Percentiles rank a stretch among this genome's conserved stretches.
These are phyloP conservation scores for Escovopsis weberi DNA, from an alignment of 2,329 filamentous ascomycete species.

Conservation along the genomic window DNA sequence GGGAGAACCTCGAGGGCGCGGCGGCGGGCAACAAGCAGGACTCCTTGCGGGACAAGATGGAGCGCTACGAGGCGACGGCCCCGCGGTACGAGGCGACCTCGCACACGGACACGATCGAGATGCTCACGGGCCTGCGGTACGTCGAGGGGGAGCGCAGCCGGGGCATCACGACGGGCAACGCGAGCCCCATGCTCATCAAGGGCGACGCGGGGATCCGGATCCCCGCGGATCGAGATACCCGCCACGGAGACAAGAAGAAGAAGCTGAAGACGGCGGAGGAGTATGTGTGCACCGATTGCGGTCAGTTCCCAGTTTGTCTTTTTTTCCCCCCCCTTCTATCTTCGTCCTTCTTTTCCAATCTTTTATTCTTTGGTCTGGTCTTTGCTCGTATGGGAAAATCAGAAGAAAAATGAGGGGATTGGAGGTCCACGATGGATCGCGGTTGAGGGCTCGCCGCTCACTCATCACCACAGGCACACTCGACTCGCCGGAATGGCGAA, in stretches of 20 bases:
- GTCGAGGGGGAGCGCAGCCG: conserved; percentile 76
- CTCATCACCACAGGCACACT: conserved; percentile 44
- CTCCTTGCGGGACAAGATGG: conserved; percentile 74
- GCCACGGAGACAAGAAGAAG: conserved; percentile 67
- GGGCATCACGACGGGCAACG: conserved; percentile 76
- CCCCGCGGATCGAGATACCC: conserved; percentile 59
- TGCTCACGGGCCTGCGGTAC: conserved; percentile 80
- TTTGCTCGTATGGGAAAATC: no score
- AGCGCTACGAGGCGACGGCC: conserved; percentile 35
- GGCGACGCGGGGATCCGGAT: conserved; percentile 82
- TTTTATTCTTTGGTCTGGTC: neutral
- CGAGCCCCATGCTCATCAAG: conserved; percentile 65
- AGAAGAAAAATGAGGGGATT: no score
- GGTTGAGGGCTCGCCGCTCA: neutral
- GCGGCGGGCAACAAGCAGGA: conserved; percentile 52
- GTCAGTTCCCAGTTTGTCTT: conserved; percentile 30
- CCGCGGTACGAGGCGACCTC: conserved; percentile 42
- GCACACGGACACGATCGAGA: conserved; percentile 79
- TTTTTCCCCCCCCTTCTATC: neutral
- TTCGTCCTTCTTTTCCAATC: neutral
- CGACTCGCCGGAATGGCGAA: conserved; percentile 91
- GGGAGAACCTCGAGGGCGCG: conserved; percentile 65
- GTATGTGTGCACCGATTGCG: conserved; percentile 92
- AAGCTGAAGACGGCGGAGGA: conserved; percentile 74
- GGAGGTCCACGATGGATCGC: no score